These are phyloP conservation scores for Singerocomus inundabilis DNA, from an alignment of 1,284 basidiomycete genomes.

Conservation along the genomic window DNA sequence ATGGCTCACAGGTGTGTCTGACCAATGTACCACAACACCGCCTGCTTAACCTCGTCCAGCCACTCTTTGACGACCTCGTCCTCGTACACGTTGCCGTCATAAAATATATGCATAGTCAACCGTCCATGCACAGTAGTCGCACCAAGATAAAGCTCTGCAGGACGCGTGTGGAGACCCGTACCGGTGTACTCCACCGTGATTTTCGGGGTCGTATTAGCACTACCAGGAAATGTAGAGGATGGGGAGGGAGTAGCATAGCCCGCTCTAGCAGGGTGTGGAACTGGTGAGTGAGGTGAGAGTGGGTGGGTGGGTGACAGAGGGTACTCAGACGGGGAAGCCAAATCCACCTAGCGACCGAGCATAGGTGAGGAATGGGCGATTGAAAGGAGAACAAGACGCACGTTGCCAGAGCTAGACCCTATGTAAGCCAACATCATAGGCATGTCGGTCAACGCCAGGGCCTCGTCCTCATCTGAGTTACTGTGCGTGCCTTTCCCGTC, in stretches of 20 bases:
- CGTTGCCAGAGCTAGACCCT: conserved; percentile 18
- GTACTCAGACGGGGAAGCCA: conserved; percentile 18
- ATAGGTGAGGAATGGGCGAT: not conserved
- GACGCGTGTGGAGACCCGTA: conserved; percentile 40
- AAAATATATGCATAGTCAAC: conserved; percentile 37
- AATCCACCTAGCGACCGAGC: conserved; percentile 12
- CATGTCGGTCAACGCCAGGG: conserved; percentile 6
- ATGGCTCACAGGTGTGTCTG: not conserved
- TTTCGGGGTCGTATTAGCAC: not conserved
- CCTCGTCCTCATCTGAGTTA: not conserved
- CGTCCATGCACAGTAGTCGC: conserved; percentile 22
- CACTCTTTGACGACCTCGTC: conserved; percentile 40
- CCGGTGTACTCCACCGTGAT: conserved; percentile 8
- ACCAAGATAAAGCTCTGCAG: conserved; percentile 48
- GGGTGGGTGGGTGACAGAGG: conserved; percentile 22
- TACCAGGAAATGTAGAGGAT: not conserved
- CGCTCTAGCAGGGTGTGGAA: conserved; percentile 17
- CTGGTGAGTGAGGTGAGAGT: conserved; percentile 19
- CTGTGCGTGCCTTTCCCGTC: not conserved
- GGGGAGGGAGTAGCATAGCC: conserved; percentile 20
- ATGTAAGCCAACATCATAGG: conserved; percentile 8
- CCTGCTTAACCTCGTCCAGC: conserved; percentile 41
- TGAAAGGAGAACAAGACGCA: not conserved
- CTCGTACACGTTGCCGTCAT: conserved; percentile 44
- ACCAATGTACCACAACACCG: conserved; percentile 40